Evolutionary conservation across 306 rosid genomes (phyloP), one percentile per base, ranked within the genome.

Genomic region (Rosa multiflora): DNA sequence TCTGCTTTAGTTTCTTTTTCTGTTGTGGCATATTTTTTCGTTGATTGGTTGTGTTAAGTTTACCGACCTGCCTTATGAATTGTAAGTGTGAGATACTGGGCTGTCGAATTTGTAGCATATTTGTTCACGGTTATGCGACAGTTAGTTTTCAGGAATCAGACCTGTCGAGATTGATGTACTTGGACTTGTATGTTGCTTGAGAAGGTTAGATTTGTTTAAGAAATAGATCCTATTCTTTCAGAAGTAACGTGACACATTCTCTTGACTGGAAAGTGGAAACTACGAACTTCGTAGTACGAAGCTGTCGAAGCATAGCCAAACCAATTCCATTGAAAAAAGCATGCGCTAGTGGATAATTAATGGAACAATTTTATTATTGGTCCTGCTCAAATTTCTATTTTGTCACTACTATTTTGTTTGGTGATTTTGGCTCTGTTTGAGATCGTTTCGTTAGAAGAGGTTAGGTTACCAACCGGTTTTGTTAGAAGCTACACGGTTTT

Each of bases 81-180:
- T 77, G 74, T 66, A 67, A 66, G 68, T 67, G 76, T 77, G 85
- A 21, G 62, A 49, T 40, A 5, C 52, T 40, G 20, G 29, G 63
- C 55, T 78, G 35, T 66, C 73, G 37, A 78, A 83, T 78, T 56
- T 87, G 91, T 87, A 87, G 69, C 88, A 88, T 87, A 79, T 83
- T 86, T 79, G 75, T 67, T 78, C 66, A 20, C 66, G 52, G 35
- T 77, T 40, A 43, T 77, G 43, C 4, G 32, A 43, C 63, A 35
- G 42, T 58, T 72, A 15, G 62, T 53, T 55, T 55, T 42, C 69
- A 66, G 73, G 58, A 8, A 42, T 26, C 67, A 13, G 58, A 77
- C 55, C 80, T 53, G 59, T 35, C 44, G 52, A 46, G 32, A 35
- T 72, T 43, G 75, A 58, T 72, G 70, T 72, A 64, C 78, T 43